Percentiles rank a stretch among this genome's conserved stretches.
phyloP scores from a whole-genome alignment of 805 yeast genomes.

The Priceomyces carsonii region DNA sequence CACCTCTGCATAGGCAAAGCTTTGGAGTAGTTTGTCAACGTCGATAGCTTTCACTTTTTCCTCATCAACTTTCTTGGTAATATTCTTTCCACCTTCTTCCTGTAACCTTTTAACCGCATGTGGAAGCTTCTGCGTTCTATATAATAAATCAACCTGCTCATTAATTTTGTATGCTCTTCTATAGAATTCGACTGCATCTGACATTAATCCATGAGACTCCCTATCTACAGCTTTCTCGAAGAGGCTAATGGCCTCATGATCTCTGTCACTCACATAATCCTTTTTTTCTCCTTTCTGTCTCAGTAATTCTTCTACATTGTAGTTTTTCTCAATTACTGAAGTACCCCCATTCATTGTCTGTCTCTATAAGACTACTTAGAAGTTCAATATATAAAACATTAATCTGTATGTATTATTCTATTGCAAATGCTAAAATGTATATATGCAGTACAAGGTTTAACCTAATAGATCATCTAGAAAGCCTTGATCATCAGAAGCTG shows the following conservation, averaged over 20 bases:
- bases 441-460: slow-evolving; percentile 7
- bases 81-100: slow-evolving; percentile 29
- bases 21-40: slow-evolving; percentile 39
- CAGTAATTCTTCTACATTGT: neutral
- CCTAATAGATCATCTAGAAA: slow-evolving; percentile 16
- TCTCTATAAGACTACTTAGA: too few relatives aligned
- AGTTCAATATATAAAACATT: too few relatives aligned
- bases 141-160: slow-evolving; percentile 63
- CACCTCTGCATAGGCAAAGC: slow-evolving; percentile 34
- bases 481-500: slow-evolving; percentile 11
- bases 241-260: slow-evolving; percentile 52
- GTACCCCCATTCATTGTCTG: slow-evolving; percentile 13
- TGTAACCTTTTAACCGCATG: slow-evolving; percentile 32
- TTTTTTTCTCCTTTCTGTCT: too few relatives aligned
- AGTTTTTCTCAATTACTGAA: slow-evolving; percentile 6
- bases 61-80: slow-evolving; percentile 34
- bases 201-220: slow-evolving; percentile 72
- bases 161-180: slow-evolving; percentile 66
- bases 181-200: slow-evolving; percentile 79
- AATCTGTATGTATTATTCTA: too few relatives aligned
- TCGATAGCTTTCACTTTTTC: slow-evolving; percentile 37
- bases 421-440: too few relatives aligned
- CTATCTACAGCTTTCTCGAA: slow-evolving; percentile 73
- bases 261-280: slow-evolving; percentile 10
- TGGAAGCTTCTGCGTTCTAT: slow-evolving; percentile 56